phyloP scores from a whole-genome alignment of 148 eudicot genomes.

The Rhododendron henanense region DNA sequence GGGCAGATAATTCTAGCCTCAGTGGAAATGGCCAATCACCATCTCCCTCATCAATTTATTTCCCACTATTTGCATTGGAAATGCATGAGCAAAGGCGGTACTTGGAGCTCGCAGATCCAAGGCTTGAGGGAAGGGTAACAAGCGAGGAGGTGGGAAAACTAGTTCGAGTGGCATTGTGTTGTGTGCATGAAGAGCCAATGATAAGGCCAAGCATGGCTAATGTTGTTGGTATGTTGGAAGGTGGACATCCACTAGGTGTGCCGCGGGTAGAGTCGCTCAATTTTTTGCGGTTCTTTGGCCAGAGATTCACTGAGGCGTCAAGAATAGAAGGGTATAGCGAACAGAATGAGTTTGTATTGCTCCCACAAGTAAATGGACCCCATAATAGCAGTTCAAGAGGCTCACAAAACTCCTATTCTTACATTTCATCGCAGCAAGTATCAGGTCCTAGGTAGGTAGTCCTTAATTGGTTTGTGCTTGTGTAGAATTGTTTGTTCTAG shows the following conservation, averaged over 20 bases:
- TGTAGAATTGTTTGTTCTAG: neutral
- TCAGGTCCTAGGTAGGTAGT: conserved; percentile 69
- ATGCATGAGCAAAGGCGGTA: conserved; percentile 71
- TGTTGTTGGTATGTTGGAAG: conserved; percentile 74
- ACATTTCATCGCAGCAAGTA: conserved; percentile 53
- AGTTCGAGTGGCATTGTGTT: conserved; percentile 62
- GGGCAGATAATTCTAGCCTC: conserved; percentile 2
- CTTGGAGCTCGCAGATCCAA: conserved; percentile 63
- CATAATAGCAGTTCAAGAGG: conserved; percentile 14
- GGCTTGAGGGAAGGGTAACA: conserved; percentile 10
- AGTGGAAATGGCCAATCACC: conserved; percentile 24
- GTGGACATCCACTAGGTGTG: conserved; percentile 34
- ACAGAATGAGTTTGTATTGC: conserved; percentile 8
- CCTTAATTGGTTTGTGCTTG: neutral
- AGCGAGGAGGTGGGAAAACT: conserved; percentile 54
- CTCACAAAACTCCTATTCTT: conserved; percentile 20
- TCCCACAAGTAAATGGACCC: conserved; percentile 24
- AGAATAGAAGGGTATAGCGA: conserved; percentile 28
- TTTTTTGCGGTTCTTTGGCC: conserved; percentile 74
- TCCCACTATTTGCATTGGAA: conserved; percentile 70
- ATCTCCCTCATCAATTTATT: conserved; percentile 41
- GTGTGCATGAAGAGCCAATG: conserved; percentile 75
- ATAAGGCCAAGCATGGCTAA: conserved; percentile 64
- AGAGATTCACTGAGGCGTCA: conserved; percentile 63
- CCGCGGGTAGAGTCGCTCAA: conserved; percentile 54